Evolutionary conservation across 2,329 filamentous ascomycete species (phyloP).

Genomic region (Tolypocladium endophyticum): DNA sequence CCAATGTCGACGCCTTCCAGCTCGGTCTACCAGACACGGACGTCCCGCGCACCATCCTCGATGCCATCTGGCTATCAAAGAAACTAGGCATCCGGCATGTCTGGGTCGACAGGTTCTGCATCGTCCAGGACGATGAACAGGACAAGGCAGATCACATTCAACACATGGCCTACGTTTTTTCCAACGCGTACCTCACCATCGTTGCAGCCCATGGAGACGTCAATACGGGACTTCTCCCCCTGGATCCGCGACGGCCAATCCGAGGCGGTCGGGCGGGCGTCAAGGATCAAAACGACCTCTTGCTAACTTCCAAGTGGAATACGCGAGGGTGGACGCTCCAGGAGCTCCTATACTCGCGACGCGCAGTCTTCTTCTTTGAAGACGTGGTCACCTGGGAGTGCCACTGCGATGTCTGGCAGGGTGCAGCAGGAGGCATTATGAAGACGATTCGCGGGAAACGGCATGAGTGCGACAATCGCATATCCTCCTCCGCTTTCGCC

Average conservation of each 20-base stretch:
- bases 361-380: slow-evolving; percentile 32
- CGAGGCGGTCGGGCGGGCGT: slow-evolving; percentile 13
- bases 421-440: slow-evolving; percentile 17
- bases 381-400: slow-evolving; percentile 34
- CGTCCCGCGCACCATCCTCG: slow-evolving; percentile 29
- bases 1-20: slow-evolving; percentile 25
- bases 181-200: slow-evolving; percentile 33
- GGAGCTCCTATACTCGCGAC: slow-evolving; percentile 30
- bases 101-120: slow-evolving; percentile 36
- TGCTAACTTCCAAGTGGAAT: slow-evolving; percentile 27
- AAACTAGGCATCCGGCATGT: slow-evolving; percentile 31
- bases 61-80: slow-evolving; percentile 32
- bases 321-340: slow-evolving; percentile 32
- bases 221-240: slow-evolving; percentile 23
- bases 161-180: slow-evolving; percentile 35
- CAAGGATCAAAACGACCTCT: slow-evolving; percentile 25
- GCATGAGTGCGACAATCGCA: slow-evolving; percentile 19
- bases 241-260: slow-evolving; percentile 21
- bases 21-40: slow-evolving; percentile 24
- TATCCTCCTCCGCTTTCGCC: slow-evolving; percentile 21
- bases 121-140: slow-evolving; percentile 31
- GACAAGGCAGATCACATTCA: slow-evolving; percentile 28
- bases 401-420: slow-evolving; percentile 32
- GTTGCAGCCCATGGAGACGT: slow-evolving; percentile 30
- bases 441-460: slow-evolving; percentile 20